Evolutionary conservation across 495 filamentous ascomycete species (phyloP).

Genomic region (Lindgomyces ingoldianus): DNA sequence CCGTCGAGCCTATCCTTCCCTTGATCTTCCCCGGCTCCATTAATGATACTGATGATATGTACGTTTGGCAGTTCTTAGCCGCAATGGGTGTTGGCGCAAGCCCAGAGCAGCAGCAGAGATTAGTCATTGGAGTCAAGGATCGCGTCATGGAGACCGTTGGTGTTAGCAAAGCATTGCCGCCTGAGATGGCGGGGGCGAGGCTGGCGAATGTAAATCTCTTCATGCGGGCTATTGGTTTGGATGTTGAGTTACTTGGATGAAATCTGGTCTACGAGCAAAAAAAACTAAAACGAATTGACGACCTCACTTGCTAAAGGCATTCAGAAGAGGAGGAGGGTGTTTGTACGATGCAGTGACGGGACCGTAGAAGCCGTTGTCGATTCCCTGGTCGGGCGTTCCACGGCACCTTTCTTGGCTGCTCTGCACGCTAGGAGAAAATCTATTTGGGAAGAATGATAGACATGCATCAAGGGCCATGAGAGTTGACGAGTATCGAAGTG

Average conservation of each 20-base stretch:
- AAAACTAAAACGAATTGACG: too few relatives aligned
- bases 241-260: slow-evolving; percentile 89
- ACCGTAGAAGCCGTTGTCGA: not conserved
- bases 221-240: slow-evolving; percentile 95
- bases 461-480: too few relatives aligned
- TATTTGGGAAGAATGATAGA: too few relatives aligned
- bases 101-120: slow-evolving; percentile 87
- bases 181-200: slow-evolving; percentile 76
- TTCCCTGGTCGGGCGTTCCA: not conserved
- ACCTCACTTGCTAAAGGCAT: not conserved
- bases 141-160: slow-evolving; percentile 94
- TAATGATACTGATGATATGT: slow-evolving; percentile 63
- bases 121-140: slow-evolving; percentile 96
- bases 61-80: slow-evolving; percentile 97
- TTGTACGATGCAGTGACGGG: not conserved
- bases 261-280: too few relatives aligned
- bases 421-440: too few relatives aligned
- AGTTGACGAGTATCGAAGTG: too few relatives aligned
- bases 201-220: slow-evolving; percentile 94
- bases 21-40: slow-evolving; percentile 85
- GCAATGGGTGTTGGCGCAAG: slow-evolving; percentile 89
- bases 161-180: slow-evolving; percentile 82
- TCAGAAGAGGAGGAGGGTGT: not conserved
- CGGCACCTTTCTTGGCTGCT: not conserved
- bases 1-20: slow-evolving; percentile 76